Evolutionary conservation across 2,329 filamentous ascomycete genomes (phyloP).

Genomic region (Fragosphaeria purpurea): DNA sequence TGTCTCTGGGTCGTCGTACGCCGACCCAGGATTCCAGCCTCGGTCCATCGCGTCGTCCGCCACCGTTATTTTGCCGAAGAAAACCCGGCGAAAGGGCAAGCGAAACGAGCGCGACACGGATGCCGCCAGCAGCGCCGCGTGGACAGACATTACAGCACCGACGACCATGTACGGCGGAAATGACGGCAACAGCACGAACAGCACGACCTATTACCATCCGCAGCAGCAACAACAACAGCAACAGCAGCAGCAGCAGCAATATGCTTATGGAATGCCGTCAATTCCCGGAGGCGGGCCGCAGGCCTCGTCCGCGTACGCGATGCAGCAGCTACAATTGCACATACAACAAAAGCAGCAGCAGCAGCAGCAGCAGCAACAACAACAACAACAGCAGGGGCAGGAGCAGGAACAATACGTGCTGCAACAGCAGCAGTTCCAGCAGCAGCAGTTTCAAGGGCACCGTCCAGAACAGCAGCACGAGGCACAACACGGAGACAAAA

Average conservation of each 20-base stretch:
- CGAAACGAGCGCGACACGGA: conserved; percentile 10
- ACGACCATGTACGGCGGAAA: neutral
- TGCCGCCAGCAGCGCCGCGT: conserved; percentile 19
- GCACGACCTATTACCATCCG: neutral
- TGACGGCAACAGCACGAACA: neutral
- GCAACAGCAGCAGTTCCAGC: conserved; percentile 1
- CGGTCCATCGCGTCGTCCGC: neutral
- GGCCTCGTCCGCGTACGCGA: conserved; percentile 12
- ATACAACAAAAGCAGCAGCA: conserved; percentile 6
- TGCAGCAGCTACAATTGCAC: conserved; percentile 12
- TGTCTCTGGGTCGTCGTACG: too few relatives aligned
- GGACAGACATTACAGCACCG: conserved; percentile 40
- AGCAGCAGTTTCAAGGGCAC: neutral
- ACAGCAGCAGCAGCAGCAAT: conserved; percentile 1
- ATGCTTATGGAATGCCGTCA: conserved; percentile 5
- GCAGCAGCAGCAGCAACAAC: conserved; percentile 1
- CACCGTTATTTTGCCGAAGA: neutral
- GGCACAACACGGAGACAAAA: neutral
- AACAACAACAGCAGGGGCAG: neutral
- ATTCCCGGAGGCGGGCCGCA: conserved; percentile 6
- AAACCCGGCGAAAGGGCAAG: neutral
- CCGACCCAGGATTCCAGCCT: conserved; percentile 6
- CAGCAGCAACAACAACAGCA: neutral
- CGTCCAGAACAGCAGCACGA: neutral
- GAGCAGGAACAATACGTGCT: conserved; percentile 1